Percentiles rank a stretch among this genome's conserved stretches.
Evolutionary conservation across 2,329 filamentous ascomycete species (phyloP).

Genomic region (Exophiala alcalophila): DNA sequence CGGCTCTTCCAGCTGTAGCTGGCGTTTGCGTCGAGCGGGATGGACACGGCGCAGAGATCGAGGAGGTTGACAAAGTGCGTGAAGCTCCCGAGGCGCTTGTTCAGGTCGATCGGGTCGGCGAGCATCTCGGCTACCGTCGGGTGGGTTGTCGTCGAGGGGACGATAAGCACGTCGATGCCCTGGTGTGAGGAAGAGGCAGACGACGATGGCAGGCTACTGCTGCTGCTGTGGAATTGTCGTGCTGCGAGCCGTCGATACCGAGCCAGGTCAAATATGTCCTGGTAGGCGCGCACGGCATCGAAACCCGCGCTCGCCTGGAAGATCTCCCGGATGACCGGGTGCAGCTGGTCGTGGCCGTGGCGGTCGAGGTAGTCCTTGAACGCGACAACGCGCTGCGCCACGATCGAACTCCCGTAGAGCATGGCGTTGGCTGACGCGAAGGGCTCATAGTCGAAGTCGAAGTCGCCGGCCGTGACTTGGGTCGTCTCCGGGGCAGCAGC

Average conservation of each 20-base stretch:
- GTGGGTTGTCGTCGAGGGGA: constrained; percentile 56
- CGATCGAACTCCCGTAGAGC: constrained; percentile 56
- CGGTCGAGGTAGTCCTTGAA: constrained; percentile 9
- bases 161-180: constrained; percentile 48
- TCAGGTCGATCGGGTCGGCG: constrained; percentile 52
- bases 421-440: constrained; percentile 54
- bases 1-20: constrained; percentile 26
- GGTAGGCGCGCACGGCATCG: constrained; percentile 47
- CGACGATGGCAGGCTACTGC: no score
- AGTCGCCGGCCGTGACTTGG: constrained; percentile 35
- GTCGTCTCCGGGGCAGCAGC: constrained; percentile 38
- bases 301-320: constrained; percentile 39
- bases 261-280: constrained; percentile 40
- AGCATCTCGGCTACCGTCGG: constrained; percentile 52
- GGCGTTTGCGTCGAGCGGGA: constrained; percentile 53
- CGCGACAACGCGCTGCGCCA: constrained; percentile 40
- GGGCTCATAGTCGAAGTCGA: constrained; percentile 49
- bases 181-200: no score
- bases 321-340: constrained; percentile 49
- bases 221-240: constrained; percentile 15
- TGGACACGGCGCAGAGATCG: constrained; percentile 53
- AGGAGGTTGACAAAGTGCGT: constrained; percentile 63
- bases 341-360: constrained; percentile 35
- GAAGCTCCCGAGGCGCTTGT: constrained; percentile 54
- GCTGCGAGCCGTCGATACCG: constrained; percentile 4